Conservation (phyloP, 2,329 filamentous ascomycete species). For the Cyphellophora europaea region DNA sequence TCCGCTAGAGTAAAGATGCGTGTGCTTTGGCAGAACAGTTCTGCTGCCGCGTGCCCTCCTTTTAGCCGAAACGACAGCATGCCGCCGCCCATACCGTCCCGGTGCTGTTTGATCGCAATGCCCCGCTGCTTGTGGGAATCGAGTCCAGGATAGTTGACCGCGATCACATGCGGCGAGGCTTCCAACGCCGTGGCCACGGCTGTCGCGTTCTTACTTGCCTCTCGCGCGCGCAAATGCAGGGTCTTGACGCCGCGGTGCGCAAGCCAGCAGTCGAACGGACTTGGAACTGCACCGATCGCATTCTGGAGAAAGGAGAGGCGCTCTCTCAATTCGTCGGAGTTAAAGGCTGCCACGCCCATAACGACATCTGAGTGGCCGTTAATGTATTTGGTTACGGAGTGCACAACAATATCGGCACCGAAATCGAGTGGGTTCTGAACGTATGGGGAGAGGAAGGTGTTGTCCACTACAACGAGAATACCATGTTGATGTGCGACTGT, state of each 20-base stretch:
- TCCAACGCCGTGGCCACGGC: slow-evolving; percentile 69
- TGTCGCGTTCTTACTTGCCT: slow-evolving; percentile 73
- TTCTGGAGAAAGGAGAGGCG: slow-evolving; percentile 89
- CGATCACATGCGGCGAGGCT: slow-evolving; percentile 68
- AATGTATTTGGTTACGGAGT: slow-evolving; percentile 98
- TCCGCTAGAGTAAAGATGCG: slow-evolving; percentile 90
- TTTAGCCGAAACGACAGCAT: slow-evolving; percentile 96
- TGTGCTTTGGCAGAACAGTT: slow-evolving; percentile 84
- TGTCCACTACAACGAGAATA: slow-evolving; percentile 95
- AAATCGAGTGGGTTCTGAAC: slow-evolving; percentile 93
- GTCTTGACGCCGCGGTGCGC: slow-evolving; percentile 96
- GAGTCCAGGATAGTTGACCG: slow-evolving; percentile 92
- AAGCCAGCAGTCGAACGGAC: slow-evolving; percentile 94
- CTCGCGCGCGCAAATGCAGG: slow-evolving; percentile 80
- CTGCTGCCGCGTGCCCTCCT: slow-evolving; percentile 75
- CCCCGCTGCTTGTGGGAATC: slow-evolving; percentile 76
- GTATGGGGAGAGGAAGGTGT: slow-evolving; percentile 95
- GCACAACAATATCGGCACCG: slow-evolving; percentile 92
- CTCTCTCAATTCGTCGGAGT: slow-evolving; percentile 67
- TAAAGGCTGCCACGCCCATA: slow-evolving; percentile 96
- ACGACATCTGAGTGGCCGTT: slow-evolving; percentile 94
- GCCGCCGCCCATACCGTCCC: slow-evolving; percentile 85
- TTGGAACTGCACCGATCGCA: slow-evolving; percentile 90
- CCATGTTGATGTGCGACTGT: slow-evolving; percentile 76
- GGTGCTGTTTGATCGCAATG: slow-evolving; percentile 84